A percentile compares a stretch with the other conserved stretches of the same genome.
These are phyloP conservation scores for Cordyceps fumosorosea DNA, from an alignment of 2,329 filamentous ascomycete genomes.

Conservation along the genomic window DNA sequence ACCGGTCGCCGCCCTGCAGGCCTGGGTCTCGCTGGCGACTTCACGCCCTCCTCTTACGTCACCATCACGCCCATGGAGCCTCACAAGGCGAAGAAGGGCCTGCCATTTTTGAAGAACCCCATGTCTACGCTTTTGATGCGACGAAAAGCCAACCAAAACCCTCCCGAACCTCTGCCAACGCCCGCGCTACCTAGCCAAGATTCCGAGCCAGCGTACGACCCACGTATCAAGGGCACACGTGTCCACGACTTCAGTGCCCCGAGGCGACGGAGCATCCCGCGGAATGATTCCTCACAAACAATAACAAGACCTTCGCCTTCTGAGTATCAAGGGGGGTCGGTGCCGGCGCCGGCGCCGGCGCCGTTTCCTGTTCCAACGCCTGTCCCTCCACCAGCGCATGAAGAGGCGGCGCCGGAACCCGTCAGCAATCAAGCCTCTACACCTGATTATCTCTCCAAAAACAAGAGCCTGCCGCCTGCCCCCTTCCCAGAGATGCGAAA, in stretches of 20 bases:
- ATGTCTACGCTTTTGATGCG: slow-evolving; percentile 46
- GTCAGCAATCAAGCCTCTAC: not conserved
- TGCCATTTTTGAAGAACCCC: slow-evolving; percentile 45
- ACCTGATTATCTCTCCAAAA: not conserved
- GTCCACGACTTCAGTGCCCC: slow-evolving; percentile 55
- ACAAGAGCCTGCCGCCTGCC: not conserved
- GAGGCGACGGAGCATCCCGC: slow-evolving; percentile 25
- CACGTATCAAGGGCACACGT: slow-evolving; percentile 49
- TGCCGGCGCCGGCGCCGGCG: not conserved
- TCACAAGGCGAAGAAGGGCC: slow-evolving; percentile 37
- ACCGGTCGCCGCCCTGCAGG: slow-evolving; percentile 7
- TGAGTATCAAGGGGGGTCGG: not conserved
- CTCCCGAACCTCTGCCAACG: slow-evolving; percentile 31
- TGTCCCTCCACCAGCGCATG: not conserved
- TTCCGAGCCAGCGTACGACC: slow-evolving; percentile 42
- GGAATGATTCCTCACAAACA: not conserved
- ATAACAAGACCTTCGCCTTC: not conserved
- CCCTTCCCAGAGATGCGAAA: not conserved
- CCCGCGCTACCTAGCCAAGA: slow-evolving; percentile 26
- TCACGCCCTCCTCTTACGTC: not conserved
- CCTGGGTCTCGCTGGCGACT: not conserved
- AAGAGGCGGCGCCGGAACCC: not conserved
- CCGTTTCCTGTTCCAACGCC: not conserved
- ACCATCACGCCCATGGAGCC: slow-evolving; percentile 12
- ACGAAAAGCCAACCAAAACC: slow-evolving; percentile 39